Base-by-base conservation (phyloP, 768 basidiomycete species). In the Tephrocybe sp. region DNA sequence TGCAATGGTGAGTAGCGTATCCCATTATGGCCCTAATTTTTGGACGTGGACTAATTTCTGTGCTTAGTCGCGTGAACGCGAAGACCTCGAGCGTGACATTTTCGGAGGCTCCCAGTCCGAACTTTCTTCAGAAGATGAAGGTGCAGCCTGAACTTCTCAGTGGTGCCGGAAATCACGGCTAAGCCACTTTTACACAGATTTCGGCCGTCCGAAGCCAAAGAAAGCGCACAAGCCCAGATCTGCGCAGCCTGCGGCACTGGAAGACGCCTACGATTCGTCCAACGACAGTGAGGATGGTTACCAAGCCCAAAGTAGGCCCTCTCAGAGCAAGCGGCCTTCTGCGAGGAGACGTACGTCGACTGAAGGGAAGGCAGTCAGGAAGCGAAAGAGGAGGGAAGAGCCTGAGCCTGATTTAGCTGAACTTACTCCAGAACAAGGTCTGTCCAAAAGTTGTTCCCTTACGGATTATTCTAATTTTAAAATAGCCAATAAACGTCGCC, bases 71-170 rank as follows among this genome's bases (percentile, higher is more conserved):
- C 41, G 50, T 19, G 70, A 79, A 51, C 83, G 80, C 45, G 51
- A 51, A 45, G 44, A 73, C 48, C 83, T 86, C 30, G 84, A 80
- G 52, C 83, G 80, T 48, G 84, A 86, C 61, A 85, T 92, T 51
- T 93, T 92, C 62, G 90, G 88, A 54, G 87, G 87, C 34, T 86
- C 84, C 14, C 88, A 88, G 60, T 91, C 90, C 3, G 92, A 95
- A 55, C 80, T 92, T 8, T 92, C 89, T 0, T 82, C 83, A 8
- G 84, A 84, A 51, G 87, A 87, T 55, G 85, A 89, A 33, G 75
- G 77, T 78, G 20, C 26, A 26, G 26, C 26, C 7, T 26, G 4
- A 51, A 34, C 9, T 38, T 14, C n/a, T 22, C 31, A 10, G 16
- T 11, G 7, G 9, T 4, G 20, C 14, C 7, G 36, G 30, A n/a